Evolutionary conservation across 371 early-diverging fungal genomes (phyloP).

Genomic region (Zopfochytrium polystomum): DNA sequence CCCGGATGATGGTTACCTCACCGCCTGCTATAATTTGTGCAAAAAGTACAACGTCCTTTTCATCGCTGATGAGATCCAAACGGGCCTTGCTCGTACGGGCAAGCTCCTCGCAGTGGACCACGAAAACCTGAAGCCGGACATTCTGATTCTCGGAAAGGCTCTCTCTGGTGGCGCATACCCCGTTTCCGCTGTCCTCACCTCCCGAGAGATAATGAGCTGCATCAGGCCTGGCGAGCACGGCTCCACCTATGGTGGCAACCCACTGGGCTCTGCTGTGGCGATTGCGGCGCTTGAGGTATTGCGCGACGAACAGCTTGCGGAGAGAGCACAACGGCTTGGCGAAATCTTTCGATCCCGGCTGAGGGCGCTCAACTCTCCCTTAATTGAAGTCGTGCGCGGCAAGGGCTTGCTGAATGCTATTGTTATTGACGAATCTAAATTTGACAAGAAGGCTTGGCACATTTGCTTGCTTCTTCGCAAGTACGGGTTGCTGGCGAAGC

Average conservation of each 20-base stretch:
- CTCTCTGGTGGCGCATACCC: constrained; percentile 90
- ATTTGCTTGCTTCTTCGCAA: constrained; percentile 89
- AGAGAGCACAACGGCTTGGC: constrained; percentile 74
- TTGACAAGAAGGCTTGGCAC: constrained; percentile 89
- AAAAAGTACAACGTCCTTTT: constrained; percentile 94
- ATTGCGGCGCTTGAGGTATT: constrained; percentile 92
- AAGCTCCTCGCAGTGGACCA: constrained; percentile 90
- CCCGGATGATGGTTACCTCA: constrained; percentile 90
- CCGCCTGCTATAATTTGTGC: constrained; percentile 81
- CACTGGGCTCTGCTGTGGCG: constrained; percentile 90
- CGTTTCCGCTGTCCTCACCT: constrained; percentile 88
- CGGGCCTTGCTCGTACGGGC: constrained; percentile 95
- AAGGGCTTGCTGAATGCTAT: constrained; percentile 94
- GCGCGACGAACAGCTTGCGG: constrained; percentile 87
- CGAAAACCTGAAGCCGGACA: constrained; percentile 86
- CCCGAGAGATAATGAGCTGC: constrained; percentile 82
- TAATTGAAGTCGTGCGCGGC: constrained; percentile 78
- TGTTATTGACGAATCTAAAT: constrained; percentile 82
- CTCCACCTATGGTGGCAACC: constrained; percentile 96
- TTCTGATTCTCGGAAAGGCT: constrained; percentile 94
- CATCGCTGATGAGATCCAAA: constrained; percentile 97
- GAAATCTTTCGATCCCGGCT: constrained; percentile 77
- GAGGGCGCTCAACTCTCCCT: constrained; percentile 67
- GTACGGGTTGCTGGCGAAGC: constrained; percentile 92
- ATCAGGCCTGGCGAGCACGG: constrained; percentile 95